Conservation (phyloP, 306 rosid genomes). For the Canavalia ensiformis region DNA sequence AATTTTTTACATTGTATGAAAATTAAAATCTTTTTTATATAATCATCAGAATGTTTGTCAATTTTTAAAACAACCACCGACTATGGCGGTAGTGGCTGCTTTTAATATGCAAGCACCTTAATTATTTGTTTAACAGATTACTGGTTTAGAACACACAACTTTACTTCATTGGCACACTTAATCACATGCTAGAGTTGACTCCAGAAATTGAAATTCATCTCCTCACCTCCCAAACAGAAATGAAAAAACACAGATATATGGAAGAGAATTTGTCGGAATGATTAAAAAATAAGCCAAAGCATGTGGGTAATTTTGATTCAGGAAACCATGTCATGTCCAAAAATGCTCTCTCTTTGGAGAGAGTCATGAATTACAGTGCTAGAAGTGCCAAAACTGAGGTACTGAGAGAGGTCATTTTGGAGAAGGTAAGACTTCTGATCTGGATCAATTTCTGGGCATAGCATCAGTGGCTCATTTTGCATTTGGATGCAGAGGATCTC, state of each 20-base stretch:
- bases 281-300: constrained; percentile 9
- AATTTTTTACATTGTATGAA: not conserved
- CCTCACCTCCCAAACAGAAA: not conserved
- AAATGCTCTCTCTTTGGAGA: constrained; percentile 49
- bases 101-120: constrained; percentile 16
- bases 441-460: constrained; percentile 39
- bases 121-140: constrained; percentile 37
- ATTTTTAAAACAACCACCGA: not conserved
- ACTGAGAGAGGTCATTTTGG: constrained; percentile 62
- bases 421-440: constrained; percentile 56
- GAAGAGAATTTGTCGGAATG: not conserved
- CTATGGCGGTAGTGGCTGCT: constrained; percentile 47
- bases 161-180: constrained; percentile 33
- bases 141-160: constrained; percentile 30
- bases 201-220: constrained; percentile 24
- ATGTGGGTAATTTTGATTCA: constrained; percentile 45
- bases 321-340: constrained; percentile 84
- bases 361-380: constrained; percentile 67
- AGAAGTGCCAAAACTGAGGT: constrained; percentile 62
- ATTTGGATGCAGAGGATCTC: constrained; percentile 88
- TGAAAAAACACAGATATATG: not conserved
- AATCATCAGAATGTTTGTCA: constrained; percentile 47
- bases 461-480: constrained; percentile 68
- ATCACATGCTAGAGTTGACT: constrained; percentile 81
- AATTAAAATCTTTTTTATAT: not conserved